Base-by-base conservation (phyloP, 768 basidiomycete species). In the Postia placenta region DNA sequence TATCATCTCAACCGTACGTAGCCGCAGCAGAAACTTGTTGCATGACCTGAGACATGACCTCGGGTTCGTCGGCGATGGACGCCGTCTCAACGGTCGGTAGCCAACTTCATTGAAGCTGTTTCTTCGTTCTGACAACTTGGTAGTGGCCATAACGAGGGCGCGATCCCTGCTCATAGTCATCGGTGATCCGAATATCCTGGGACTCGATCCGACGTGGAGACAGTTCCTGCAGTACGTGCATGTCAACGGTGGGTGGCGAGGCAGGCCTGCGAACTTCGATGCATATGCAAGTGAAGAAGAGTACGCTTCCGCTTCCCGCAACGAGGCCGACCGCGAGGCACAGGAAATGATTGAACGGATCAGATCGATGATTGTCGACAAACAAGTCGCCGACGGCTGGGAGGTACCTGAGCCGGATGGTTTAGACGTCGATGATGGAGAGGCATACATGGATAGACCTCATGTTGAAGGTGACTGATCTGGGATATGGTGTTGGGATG, bases 81-180 rank as follows among this genome's bases (percentile, higher is more conserved):
- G 59, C 2, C 70, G 71, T 2, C 64, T 73, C 60, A 73, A 73
- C 50, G 71, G 71, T 69, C 26, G 0, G 66, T 47, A 3, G 1
- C n/a, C 27, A 6, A 14, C 30, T 17, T 25, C 22, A 26, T 42
- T 51, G 3, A 54, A 65, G 6, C 55, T 57, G 25, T 56, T 66
- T 19, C 49, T 53, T 23, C 56, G 58, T 17, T 15, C 27, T 47
- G 22, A 38, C 22, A 28, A 28, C 28, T 6, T 22, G 22, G 17
- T 43, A 84, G 83, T 87, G 30, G 80, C 83, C 4, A 63, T 87
- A 11, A 87, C 83, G 0, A 79, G 83, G 11, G 81, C 81, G 0
- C 74, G 83, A 60, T 77, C 81, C 0, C 66, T 85, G 3, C 71
- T 86, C 14, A 75, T 85, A 52, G 66, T 85, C 42, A 63, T 86